A percentile compares a stretch with the other conserved stretches of the same genome.
Evolutionary conservation across 2,329 filamentous ascomycete species (phyloP).

Genomic region (Hysterium pulicare): DNA sequence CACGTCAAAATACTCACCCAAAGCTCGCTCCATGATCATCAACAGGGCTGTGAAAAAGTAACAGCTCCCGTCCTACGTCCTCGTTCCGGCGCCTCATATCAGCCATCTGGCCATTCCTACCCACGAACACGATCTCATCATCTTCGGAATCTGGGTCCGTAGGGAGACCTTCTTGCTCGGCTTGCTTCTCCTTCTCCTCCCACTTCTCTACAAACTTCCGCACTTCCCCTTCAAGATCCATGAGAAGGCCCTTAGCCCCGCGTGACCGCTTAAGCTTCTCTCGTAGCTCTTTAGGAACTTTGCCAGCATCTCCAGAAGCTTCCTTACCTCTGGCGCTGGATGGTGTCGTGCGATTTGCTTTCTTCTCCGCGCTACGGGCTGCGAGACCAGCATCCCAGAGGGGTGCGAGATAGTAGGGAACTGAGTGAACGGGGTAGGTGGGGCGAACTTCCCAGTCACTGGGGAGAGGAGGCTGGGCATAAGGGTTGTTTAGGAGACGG

Average conservation of each 20-base stretch:
- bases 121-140: constrained; percentile 91
- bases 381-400: constrained; percentile 68
- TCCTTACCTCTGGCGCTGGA: constrained; percentile 32
- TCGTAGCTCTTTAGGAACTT: constrained; percentile 75
- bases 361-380: constrained; percentile 43
- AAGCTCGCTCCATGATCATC: constrained; percentile 76
- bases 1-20: constrained; percentile 59
- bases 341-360: constrained; percentile 28
- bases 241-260: constrained; percentile 75
- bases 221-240: constrained; percentile 81
- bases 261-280: constrained; percentile 75
- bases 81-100: constrained; percentile 54
- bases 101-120: constrained; percentile 62
- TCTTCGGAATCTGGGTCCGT: constrained; percentile 57
- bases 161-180: constrained; percentile 44
- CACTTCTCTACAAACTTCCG: constrained; percentile 67
- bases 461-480: constrained; percentile 76
- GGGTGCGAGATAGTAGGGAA: constrained; percentile 86
- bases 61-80: constrained; percentile 58
- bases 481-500: constrained; percentile 80
- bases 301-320: constrained; percentile 41
- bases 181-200: constrained; percentile 52
- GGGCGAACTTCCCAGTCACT: constrained; percentile 80
- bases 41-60: constrained; percentile 77
- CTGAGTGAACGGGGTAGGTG: constrained; percentile 70